These are phyloP conservation scores for Cadophora luteo-olivacea DNA, from an alignment of 2,329 filamentous ascomycete species.

Conservation along the genomic window DNA sequence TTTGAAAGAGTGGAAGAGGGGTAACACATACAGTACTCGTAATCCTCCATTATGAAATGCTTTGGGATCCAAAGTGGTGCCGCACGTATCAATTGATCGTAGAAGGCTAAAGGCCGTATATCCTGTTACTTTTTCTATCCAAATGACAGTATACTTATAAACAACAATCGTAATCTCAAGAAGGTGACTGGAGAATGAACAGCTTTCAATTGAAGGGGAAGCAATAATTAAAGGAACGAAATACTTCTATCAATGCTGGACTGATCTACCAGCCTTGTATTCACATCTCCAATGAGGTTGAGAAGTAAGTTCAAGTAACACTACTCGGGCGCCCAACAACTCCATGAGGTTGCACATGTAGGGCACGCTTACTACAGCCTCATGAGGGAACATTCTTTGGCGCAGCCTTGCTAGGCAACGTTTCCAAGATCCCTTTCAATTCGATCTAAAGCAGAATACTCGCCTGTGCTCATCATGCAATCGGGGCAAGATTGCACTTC, in stretches of 20 bases:
- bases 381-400: background rate
- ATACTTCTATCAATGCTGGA: background rate
- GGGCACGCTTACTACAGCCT: background rate
- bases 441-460: too few species aligned
- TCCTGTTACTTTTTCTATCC: too few species aligned
- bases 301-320: background rate
- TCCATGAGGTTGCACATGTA: background rate
- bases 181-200: too few species aligned
- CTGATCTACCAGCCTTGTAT: background rate
- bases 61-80: too few species aligned
- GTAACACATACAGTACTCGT: background rate
- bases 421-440: background rate
- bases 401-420: background rate
- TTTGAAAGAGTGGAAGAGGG: background rate
- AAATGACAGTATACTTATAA: too few species aligned
- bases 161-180: too few species aligned
- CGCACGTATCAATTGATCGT: too few species aligned
- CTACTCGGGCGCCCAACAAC: background rate
- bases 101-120: too few species aligned
- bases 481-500: too few species aligned
- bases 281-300: background rate
- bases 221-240: background rate
- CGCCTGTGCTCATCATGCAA: too few species aligned
- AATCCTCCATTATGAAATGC: background rate
- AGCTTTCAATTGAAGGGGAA: too few species aligned